Conservation (phyloP, 768 basidiomycete species). For the Lyophyllum decastes region DNA sequence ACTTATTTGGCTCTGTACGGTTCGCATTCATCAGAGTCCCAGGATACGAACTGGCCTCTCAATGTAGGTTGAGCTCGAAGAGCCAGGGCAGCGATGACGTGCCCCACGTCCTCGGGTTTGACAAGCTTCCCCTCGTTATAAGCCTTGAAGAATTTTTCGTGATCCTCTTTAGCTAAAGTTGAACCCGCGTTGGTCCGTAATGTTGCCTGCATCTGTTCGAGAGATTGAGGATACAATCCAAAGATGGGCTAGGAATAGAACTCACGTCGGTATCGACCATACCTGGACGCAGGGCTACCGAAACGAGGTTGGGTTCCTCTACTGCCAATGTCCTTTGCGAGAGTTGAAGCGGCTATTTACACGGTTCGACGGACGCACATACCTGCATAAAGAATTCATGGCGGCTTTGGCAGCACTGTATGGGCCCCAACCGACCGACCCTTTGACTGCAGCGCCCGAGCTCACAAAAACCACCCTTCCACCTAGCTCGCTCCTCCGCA, state of each 20-base stretch:
- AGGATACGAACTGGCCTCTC: constrained; percentile 79
- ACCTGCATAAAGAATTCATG: constrained; percentile 85
- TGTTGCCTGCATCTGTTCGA: constrained; percentile 67
- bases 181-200: constrained; percentile 52
- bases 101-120: constrained; percentile 70
- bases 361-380: constrained; percentile 6
- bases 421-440: constrained; percentile 71
- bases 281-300: constrained; percentile 84
- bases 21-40: constrained; percentile 73
- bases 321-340: constrained; percentile 70
- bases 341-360: neutral
- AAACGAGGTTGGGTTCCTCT: constrained; percentile 77
- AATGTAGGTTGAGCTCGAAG: constrained; percentile 62
- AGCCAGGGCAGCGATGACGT: constrained; percentile 77
- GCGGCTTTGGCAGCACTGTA: constrained; percentile 89
- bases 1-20: constrained; percentile 39
- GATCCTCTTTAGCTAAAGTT: constrained; percentile 56
- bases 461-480: constrained; percentile 82
- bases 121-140: constrained; percentile 71
- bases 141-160: constrained; percentile 57
- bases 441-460: constrained; percentile 79
- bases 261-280: constrained; percentile 81
- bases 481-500: constrained; percentile 58
- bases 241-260: constrained; percentile 10
- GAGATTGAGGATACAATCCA: neutral